Evolutionary conservation across 768 basidiomycete species (phyloP), one percentile per base, ranked within the genome.

Genomic region (Pilatotrama ljubarskyi): DNA sequence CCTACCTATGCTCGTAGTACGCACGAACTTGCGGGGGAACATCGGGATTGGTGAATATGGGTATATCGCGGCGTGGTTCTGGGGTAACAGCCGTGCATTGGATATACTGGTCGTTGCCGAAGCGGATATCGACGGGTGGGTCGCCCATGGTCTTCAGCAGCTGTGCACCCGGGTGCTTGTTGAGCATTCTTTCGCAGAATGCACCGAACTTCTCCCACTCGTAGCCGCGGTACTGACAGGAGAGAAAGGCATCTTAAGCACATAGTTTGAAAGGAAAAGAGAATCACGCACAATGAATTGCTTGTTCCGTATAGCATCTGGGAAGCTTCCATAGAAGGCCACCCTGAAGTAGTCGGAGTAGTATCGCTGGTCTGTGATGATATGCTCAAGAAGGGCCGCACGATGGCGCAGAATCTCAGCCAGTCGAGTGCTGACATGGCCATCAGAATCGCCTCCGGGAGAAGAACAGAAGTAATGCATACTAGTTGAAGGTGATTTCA

Each of bases 341-440:
- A 98, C 92, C 47, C 93, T 82, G 78, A 95, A 98, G 73, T 95
- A 97, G 68, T 94, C 95, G 18, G 93, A 85, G 69, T 94, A 94
- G 64, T 91, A 91, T 49, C 92, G 84, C 72, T 90, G 86, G 59
- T 91, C 84, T 36, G 81, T 84, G 49, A 91, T 87, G 61, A 96
- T 95, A 65, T 91, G 89, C 63, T 95, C 93, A 55, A 93, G 77
- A 11, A 96, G 76, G 14, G 86, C 84, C n/a, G 94, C 92, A 76
- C 95, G 88, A 71, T 95, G 92, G 47, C 85, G 80, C 32, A 95
- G 77, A 58, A 96, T 88, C 69, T 95, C 93, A 1, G 93, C 88
- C 15, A 95, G 78, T 53, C 93, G 88, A 22, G 80, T 82, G 64
- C 92, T 94, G 54, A 6, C 2, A 36, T n/a, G 18, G 11, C n/a